phyloP scores from a whole-genome alignment of 2,329 filamentous ascomycete genomes.

The Paraphaeosphaeria sporulosa region DNA sequence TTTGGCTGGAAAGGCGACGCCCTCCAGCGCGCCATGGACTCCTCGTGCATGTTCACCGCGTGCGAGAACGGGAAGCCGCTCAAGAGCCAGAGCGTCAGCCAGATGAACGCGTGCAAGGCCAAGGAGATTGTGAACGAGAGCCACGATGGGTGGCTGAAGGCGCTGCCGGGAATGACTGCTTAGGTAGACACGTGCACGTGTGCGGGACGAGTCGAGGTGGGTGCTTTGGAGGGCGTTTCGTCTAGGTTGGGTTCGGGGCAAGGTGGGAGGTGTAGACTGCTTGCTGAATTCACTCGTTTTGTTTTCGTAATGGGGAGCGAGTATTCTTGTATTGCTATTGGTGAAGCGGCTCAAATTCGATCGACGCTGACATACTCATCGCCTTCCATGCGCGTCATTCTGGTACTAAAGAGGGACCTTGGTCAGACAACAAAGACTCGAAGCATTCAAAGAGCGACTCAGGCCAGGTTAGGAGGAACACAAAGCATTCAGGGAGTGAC shows the following conservation, averaged over 20 bases:
- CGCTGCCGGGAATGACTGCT: slow-evolving; percentile 2
- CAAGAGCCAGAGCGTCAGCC: slow-evolving; percentile 21
- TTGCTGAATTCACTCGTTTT: background rate
- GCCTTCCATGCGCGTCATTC: background rate
- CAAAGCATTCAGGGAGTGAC: background rate
- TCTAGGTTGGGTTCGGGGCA: too few relatives aligned
- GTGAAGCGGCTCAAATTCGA: background rate
- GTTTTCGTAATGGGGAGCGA: background rate
- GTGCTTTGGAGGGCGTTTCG: background rate
- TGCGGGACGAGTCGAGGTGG: background rate
- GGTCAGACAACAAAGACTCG: background rate
- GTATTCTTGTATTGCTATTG: background rate
- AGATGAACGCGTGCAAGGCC: slow-evolving; percentile 26
- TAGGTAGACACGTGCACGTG: background rate
- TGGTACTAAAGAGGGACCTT: background rate
- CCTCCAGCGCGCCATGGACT: slow-evolving; percentile 23
- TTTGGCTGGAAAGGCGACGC: slow-evolving; percentile 44
- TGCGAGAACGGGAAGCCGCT: slow-evolving; percentile 20
- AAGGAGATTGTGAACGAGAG: slow-evolving; percentile 57
- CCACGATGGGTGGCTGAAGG: slow-evolving; percentile 47
- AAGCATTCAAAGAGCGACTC: background rate
- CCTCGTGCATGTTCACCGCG: slow-evolving; percentile 20
- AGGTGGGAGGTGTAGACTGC: background rate
- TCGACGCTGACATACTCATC: background rate
- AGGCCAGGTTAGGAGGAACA: background rate